Evolutionary conservation across 805 yeast genomes (phyloP), one percentile per base, ranked within the genome.

Genomic region (Candida dajiaensis): DNA sequence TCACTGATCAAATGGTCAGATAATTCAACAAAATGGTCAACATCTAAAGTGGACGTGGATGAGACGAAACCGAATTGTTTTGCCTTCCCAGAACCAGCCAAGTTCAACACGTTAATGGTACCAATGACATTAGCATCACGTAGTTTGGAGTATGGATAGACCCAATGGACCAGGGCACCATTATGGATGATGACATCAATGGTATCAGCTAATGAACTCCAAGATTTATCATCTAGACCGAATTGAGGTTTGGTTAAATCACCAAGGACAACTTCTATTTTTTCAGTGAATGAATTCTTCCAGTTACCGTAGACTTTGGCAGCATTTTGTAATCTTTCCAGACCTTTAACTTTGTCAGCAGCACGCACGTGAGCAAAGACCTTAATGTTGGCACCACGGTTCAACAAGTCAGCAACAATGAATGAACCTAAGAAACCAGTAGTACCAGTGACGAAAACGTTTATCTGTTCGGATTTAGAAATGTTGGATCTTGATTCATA

Each of bases 121-220:
- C 96, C 81, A 48, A 90, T 69, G 28, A 95, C 99, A 61, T 94
- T 94, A 29, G 98, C 94, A 54, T 88, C 96, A 57, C 98, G 80
- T 59, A 94, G 72, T 54, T 86, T 87, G 41, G 84, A 70, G 68
- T 94, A 94, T 23, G 99, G 98, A 65, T 86, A 94, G 2, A 90
- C 97, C 99, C 99, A 94, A 66, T 94, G 99, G 35, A 94, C 99
- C 51, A 90, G 73, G 16, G 99, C 99, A 71, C 98, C 99, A 57
- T 94, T 94, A 66, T 94, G 99, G 51, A 94, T 78, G 44, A 94
- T 81, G 4, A 83, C 83, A 65, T 95, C 99, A 48, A 92, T 72
- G 1, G 71, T 67, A 15, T 76, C 65, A 10, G 80, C 69, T 49
- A 94, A 74, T 8, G 58, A 42, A 1, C 54, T 39, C 95, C 96